phyloP scores from a whole-genome alignment of 2,329 filamentous ascomycete genomes.

The Beauveria scarabaeidicola region DNA sequence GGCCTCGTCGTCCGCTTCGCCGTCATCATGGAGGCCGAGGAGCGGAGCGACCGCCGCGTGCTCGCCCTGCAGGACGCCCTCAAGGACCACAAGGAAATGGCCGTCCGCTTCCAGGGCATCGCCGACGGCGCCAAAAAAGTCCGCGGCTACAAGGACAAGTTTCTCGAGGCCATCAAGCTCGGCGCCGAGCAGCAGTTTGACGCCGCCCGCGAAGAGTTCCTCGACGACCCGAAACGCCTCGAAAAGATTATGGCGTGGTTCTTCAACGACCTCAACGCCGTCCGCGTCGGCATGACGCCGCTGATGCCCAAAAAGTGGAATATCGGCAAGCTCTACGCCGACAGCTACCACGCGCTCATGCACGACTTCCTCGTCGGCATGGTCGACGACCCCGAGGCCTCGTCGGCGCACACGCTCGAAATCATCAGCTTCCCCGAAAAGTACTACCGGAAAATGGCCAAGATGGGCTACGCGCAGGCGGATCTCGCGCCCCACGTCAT shows the following conservation, averaged over 20 bases:
- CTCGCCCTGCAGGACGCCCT: slow-evolving; percentile 88
- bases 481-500: slow-evolving; percentile 81
- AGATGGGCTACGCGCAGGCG: slow-evolving; percentile 69
- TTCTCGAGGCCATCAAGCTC: slow-evolving; percentile 68
- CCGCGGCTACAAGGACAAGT: slow-evolving; percentile 94
- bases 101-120: slow-evolving; percentile 87
- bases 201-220: slow-evolving; percentile 62
- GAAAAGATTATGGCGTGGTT: slow-evolving; percentile 92
- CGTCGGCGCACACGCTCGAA: slow-evolving; percentile 76
- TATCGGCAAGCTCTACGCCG: slow-evolving; percentile 81
- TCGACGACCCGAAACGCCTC: slow-evolving; percentile 72
- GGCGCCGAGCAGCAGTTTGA: slow-evolving; percentile 69
- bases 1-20: slow-evolving; percentile 86
- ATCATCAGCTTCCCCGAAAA: slow-evolving; percentile 94
- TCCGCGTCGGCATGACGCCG: slow-evolving; percentile 83
- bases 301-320: slow-evolving; percentile 96
- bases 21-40: slow-evolving; percentile 87
- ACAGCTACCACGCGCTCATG: slow-evolving; percentile 91
- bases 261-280: slow-evolving; percentile 94
- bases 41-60: slow-evolving; percentile 90
- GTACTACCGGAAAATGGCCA: slow-evolving; percentile 93
- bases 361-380: slow-evolving; percentile 81
- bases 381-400: slow-evolving; percentile 77
- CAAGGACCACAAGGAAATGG: slow-evolving; percentile 91
- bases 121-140: slow-evolving; percentile 86